phyloP scores from a whole-genome alignment of 2,329 filamentous ascomycete species.

The Phialemonium atrogriseum region DNA sequence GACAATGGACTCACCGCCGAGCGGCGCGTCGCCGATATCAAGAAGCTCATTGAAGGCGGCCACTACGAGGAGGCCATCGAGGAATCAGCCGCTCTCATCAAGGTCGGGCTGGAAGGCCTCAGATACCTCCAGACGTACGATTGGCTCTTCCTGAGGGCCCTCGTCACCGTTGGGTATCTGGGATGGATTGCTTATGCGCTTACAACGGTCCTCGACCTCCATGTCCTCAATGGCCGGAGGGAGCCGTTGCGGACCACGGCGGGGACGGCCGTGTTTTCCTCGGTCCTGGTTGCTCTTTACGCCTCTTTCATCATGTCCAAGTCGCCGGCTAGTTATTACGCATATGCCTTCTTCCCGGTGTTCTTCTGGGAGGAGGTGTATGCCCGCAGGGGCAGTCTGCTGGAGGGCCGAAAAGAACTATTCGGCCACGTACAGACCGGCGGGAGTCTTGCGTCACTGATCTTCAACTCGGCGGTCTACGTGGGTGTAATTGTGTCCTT shows the following conservation, averaged over 20 bases:
- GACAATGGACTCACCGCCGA: slow-evolving; percentile 55
- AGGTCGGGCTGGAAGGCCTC: slow-evolving; percentile 69
- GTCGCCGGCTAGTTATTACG: slow-evolving; percentile 79
- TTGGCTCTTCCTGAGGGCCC: slow-evolving; percentile 86
- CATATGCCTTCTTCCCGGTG: slow-evolving; percentile 85
- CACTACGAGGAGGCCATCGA: slow-evolving; percentile 70
- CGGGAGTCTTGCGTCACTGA: slow-evolving; percentile 47
- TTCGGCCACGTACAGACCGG: slow-evolving; percentile 60
- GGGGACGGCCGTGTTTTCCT: slow-evolving; percentile 62
- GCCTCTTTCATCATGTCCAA: slow-evolving; percentile 72
- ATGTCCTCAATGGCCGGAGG: slow-evolving; percentile 68
- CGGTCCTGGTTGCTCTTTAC: slow-evolving; percentile 66
- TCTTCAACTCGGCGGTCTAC: slow-evolving; percentile 58
- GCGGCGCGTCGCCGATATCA: slow-evolving; percentile 59
- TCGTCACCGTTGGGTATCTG: slow-evolving; percentile 85
- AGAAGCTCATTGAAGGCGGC: slow-evolving; percentile 55
- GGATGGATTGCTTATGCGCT: slow-evolving; percentile 94
- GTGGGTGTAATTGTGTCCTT: slow-evolving; percentile 71
- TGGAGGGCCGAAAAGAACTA: slow-evolving; percentile 57
- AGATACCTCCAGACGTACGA: slow-evolving; percentile 97
- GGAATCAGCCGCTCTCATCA: slow-evolving; percentile 68
- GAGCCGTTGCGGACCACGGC: slow-evolving; percentile 53
- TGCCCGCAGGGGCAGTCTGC: slow-evolving; percentile 62
- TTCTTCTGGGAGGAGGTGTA: slow-evolving; percentile 96
- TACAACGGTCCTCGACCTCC: slow-evolving; percentile 79